A percentile compares a stretch with the other conserved stretches of the same genome.
These are phyloP conservation scores for Pseudogymnoascus sp. DNA, from an alignment of 2,329 filamentous ascomycete species.

Conservation along the genomic window DNA sequence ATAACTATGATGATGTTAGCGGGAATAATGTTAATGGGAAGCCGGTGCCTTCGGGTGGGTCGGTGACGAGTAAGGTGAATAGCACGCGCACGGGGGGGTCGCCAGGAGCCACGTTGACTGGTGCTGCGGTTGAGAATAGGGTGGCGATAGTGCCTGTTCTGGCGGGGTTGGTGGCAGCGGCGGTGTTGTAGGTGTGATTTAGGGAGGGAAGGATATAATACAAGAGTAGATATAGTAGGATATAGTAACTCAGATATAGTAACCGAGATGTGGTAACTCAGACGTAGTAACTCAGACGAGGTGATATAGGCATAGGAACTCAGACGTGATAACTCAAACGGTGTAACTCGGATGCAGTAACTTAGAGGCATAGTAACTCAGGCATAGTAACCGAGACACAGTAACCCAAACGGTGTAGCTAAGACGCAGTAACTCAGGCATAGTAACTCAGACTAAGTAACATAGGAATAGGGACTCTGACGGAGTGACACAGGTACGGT, in stretches of 20 bases:
- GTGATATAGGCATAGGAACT: no score
- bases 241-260: background rate
- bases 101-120: background rate
- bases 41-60: background rate
- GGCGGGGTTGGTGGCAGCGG: background rate
- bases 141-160: background rate
- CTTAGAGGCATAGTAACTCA: no score
- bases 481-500: no score
- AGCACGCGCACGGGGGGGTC: background rate
- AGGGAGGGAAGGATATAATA: background rate
- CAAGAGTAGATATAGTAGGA: background rate
- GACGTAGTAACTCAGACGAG: no score
- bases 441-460: no score
- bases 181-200: background rate
- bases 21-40: constrained; percentile 14
- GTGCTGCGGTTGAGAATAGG: background rate
- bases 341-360: no score
- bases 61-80: background rate
- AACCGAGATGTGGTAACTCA: no score
- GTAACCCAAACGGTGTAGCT: no score
- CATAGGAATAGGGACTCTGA: no score
- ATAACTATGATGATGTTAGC: constrained; percentile 17
- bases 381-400: no score
- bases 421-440: no score
- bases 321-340: no score